Percentiles rank a stretch among this genome's conserved stretches.
Evolutionary conservation across 1,139 yeast genomes (phyloP).

Genomic region (Yamadazyma taylorii): DNA sequence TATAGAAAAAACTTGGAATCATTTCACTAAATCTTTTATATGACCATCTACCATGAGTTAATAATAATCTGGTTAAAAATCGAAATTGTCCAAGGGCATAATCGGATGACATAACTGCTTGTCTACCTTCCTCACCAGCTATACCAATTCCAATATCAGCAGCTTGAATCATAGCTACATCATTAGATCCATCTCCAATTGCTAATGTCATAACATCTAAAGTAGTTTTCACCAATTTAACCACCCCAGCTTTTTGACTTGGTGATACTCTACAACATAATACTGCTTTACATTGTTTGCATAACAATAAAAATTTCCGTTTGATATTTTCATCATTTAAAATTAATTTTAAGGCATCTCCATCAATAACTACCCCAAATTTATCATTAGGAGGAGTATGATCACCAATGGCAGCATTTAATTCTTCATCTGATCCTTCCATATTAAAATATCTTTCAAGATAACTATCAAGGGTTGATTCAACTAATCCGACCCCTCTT

Average conservation of each 20-base stretch:
- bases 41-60: constrained; percentile 97
- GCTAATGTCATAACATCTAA: constrained; percentile 80
- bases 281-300: constrained; percentile 93
- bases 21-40: constrained; percentile 88
- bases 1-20: constrained; percentile 92
- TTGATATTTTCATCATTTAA: constrained; percentile 53
- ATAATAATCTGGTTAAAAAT: constrained; percentile 69
- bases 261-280: constrained; percentile 98
- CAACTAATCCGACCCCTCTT: constrained; percentile 30
- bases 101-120: constrained; percentile 97
- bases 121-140: constrained; percentile 98
- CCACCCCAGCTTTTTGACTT: constrained; percentile 93
- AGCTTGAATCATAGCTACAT: constrained; percentile 98
- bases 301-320: constrained; percentile 74
- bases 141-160: constrained; percentile 99
- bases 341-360: constrained; percentile 82
- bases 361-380: constrained; percentile 87
- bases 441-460: constrained; percentile 61
- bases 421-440: constrained; percentile 59
- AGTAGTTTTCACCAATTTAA: constrained; percentile 83
- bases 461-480: constrained; percentile 57
- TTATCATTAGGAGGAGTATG: constrained; percentile 79
- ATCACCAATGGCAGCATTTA: constrained; percentile 61
- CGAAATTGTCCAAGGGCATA: constrained; percentile 96
- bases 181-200: constrained; percentile 98